Evolutionary conservation across 176 grass and related monocot species (phyloP).

Genomic region (Zoysia pacifica): DNA sequence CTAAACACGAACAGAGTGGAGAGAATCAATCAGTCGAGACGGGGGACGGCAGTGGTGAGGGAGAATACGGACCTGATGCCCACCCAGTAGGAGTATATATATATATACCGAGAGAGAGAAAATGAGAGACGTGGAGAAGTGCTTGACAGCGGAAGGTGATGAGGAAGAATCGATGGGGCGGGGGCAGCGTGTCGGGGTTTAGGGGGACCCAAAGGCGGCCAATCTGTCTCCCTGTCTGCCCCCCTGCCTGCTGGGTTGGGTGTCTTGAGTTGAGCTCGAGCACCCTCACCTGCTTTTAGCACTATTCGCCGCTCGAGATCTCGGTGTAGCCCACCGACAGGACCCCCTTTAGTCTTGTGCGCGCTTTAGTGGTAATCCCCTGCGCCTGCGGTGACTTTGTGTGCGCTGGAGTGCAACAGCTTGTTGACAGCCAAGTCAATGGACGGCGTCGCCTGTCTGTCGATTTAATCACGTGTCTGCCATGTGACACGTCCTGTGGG

Average conservation of each 20-base stretch:
- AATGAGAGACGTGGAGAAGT: neutral
- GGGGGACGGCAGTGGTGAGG: too few relatives aligned
- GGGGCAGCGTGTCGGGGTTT: slow-evolving; percentile 50
- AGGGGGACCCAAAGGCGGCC: slow-evolving; percentile 55
- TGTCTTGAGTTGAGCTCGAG: neutral
- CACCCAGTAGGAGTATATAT: too few relatives aligned
- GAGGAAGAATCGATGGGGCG: slow-evolving; percentile 34
- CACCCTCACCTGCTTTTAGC: too few relatives aligned
- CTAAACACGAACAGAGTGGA: too few relatives aligned
- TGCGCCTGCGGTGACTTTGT: neutral
- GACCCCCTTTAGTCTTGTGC: slow-evolving; percentile 5
- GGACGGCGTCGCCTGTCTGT: neutral
- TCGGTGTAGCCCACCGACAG: too few relatives aligned
- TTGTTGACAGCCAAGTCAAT: neutral
- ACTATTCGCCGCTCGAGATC: too few relatives aligned
- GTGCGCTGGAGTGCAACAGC: slow-evolving; percentile 11
- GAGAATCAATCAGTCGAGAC: too few relatives aligned
- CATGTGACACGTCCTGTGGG: too few relatives aligned
- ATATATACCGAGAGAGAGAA: neutral
- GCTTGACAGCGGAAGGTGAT: slow-evolving; percentile 25
- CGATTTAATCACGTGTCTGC: too few relatives aligned
- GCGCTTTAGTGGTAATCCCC: slow-evolving; percentile 4
- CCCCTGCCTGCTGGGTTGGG: neutral
- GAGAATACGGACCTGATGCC: too few relatives aligned
- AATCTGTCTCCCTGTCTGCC: slow-evolving; percentile 34